Base-by-base conservation (phyloP, 345 rosid species). In the Salix viminalis region DNA sequence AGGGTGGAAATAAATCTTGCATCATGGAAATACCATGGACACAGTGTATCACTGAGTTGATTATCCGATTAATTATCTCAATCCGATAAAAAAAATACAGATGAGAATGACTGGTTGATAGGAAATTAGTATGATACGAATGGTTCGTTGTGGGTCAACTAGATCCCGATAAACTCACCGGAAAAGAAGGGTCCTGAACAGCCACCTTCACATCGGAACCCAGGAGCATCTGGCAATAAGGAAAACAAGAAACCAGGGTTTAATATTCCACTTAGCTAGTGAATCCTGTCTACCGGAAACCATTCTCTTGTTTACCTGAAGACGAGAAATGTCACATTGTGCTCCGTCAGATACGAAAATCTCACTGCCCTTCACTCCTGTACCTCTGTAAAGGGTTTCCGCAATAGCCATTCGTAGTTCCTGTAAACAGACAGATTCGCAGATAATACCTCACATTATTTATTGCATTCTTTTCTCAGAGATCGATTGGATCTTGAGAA, bases 291-390 rank as follows among this genome's bases (percentile, higher is more conserved):
- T 42, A 42, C 46, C 14, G 14, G 46, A 2, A 42, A 42, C 46
- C 46, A 42, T 42, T 34, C 0, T 0, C 13, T 37, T 36, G 15
- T 21, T 23, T 61, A 85, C 90, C 88, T 85, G 90, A 21, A 87
- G 80, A 30, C 90, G 88, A 72, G 84, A 79, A 66, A 87, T 85
- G 74, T 87, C 90, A 39, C 86, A 70, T 56, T 85, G 90, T 56
- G 90, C 88, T 26, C 90, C 90, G 67, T 87, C 90, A 6, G 90
- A 87, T 50, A 87, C 75, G 66, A 87, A 87, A 58, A 87, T 46
- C 66, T 87, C 87, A 13, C 75, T 71, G 44, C 76, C 75, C 65
- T 77, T 74, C 9, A 85, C 56, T 1, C 87, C 85, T 70, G 62
- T 18, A 41, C 75, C 85, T 69, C 69, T 72, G 79, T 87, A 87